Evolutionary conservation across 352 stramenopile species (phyloP), one percentile per base, ranked within the genome.

Genomic region (Pilasporangium apinafurcum): DNA sequence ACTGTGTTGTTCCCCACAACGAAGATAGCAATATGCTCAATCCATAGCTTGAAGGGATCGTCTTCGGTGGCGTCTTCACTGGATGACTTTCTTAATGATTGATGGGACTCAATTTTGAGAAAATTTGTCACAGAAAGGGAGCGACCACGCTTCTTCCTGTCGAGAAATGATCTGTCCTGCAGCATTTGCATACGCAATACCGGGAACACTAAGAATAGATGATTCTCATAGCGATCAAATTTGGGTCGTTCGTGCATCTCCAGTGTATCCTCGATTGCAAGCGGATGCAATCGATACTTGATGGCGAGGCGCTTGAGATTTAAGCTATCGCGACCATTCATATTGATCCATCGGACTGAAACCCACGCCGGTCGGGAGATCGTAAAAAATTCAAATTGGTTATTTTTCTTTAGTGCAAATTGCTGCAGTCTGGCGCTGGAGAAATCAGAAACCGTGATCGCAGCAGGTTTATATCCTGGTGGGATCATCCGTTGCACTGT

Each of bases 331-430:
- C 73, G 72, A 31, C 78, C 71, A 49, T 87, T 70, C 39, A 95
- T 55, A 58, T 95, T 92, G 48, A 93, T 92, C 81, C 81, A 95
- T 10, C 83, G 83, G 32, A 89, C 74, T 4, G 73, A 83, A n/a
- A 88, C 81, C 82, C 82, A 92, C 12, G 69, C 45, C 22, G 81
- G 77, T 5, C 79, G 68, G 44, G 80, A 68, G 16, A 65, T 55
- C 37, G 81, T 92, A 51, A 92, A 92, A 44, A 88, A 92, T 24
- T 62, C 61, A 5, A 74, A 75, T 24, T 87, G 41, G 7, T 83
- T 70, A 5, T 51, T 45, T 16, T 65, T 58, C 29, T 63, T 55
- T 13, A 92, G 46, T 16, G 53, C 47, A 42, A 89, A 88, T 49
- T 82, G 80, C 56, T 91, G 65, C 37, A 90, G 45, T 8, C 70